These are phyloP conservation scores for Pelargonium australe DNA, from an alignment of 441 rosid genomes.

Conservation along the genomic window DNA sequence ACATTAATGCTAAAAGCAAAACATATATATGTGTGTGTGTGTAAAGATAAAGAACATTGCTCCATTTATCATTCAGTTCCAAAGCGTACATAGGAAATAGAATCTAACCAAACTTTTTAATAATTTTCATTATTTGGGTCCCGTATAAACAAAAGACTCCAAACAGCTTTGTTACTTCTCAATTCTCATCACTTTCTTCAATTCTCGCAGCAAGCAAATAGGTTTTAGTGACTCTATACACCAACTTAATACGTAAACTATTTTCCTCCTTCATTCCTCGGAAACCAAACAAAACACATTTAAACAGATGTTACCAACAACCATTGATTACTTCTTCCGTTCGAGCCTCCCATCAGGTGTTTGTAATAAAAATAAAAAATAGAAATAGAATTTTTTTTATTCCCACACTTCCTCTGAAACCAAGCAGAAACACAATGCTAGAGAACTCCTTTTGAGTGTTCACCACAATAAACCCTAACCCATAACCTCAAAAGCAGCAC, in stretches of 20 bases:
- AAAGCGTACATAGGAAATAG: neutral
- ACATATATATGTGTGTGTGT: neutral
- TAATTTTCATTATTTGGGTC: neutral
- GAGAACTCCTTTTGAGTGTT: neutral
- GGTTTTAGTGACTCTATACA: neutral
- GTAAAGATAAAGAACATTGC: neutral
- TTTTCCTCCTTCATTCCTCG: neutral
- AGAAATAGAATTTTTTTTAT: neutral
- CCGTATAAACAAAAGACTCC: neutral
- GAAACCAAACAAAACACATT: neutral
- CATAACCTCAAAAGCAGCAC: neutral
- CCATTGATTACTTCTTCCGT: too few relatives aligned
- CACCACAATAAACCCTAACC: slow-evolving; percentile 1
- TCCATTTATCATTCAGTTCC: neutral
- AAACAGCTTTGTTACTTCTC: neutral
- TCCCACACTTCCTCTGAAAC: neutral
- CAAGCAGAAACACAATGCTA: neutral
- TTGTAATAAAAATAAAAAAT: too few relatives aligned
- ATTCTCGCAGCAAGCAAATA: neutral
- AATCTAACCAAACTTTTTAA: neutral
- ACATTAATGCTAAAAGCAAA: slow-evolving; percentile 7
- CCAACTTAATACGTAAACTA: neutral
- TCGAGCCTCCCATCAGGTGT: too few relatives aligned
- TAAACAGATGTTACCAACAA: neutral
- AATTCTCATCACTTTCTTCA: too few relatives aligned